Evolutionary conservation across 768 basidiomycete genomes (phyloP), one percentile per base, ranked within the genome.

Genomic region (Pleurotus ostreatus): DNA sequence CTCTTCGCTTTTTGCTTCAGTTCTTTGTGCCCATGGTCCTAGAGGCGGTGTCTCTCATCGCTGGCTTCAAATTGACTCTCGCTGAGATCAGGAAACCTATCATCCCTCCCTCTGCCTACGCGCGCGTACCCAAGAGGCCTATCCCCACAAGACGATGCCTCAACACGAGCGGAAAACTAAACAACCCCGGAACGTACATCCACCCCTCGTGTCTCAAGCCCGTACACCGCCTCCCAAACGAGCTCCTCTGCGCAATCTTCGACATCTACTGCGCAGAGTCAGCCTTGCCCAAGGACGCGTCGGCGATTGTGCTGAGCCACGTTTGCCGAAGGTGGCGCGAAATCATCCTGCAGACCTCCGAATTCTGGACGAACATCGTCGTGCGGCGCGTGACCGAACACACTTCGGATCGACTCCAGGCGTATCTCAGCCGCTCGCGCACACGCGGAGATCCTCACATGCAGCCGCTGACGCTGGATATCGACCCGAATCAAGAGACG

Each of bases 311-410:
- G n/a, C 41, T 44, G 1, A 30, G 51, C 9, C 51, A 41, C 22
- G 39, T 53, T 8, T 53, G 51, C 12, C 20, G 39, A 39, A 53
- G 51, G 41, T 53, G 51, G 51, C 41, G 51, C 2, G 39, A 18
- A 15, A 38, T 53, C 8, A 22, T 23, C 22, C 38, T 39, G 20
- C 11, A 4, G 20, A 38, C 22, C 3, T 37, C 51, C 11, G 9
- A 9, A 2, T 53, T 53, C 25, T 53, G 51, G 51, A 20, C 38
- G 18, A n/a, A 53, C 22, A 41, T 41, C 20, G n/a, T 22, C n/a
- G 41, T 44, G n/a, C n/a, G 41, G 41, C 41, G 41, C 6, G 7
- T 44, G 15, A 44, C n/a, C 13, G 41, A 44, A 22, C 41, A 22
- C 20, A 44, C 20, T 6, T 22, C 20, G 0, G n/a, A 16, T 4